Evolutionary conservation across 768 basidiomycete species (phyloP).

Genomic region (Arthromyces matolae): DNA sequence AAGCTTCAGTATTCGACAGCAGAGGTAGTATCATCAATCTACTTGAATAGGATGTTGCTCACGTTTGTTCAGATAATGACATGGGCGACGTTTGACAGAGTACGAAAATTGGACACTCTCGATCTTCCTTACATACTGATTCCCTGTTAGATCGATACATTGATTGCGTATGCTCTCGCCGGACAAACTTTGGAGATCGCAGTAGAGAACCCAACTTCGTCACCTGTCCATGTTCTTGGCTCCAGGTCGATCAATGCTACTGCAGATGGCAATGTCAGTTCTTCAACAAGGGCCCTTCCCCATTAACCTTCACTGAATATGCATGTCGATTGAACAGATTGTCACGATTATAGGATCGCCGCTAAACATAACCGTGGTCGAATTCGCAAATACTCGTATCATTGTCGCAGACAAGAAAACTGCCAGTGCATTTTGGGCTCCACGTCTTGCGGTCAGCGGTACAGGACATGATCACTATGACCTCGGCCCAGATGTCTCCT

Average conservation of each 20-base stretch:
- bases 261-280: slow-evolving; percentile 15
- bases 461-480: slow-evolving; percentile 26
- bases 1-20: slow-evolving; percentile 61
- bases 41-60: background rate
- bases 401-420: slow-evolving; percentile 57
- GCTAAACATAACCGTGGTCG: slow-evolving; percentile 31
- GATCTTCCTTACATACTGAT: background rate
- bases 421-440: slow-evolving; percentile 60
- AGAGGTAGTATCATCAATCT: slow-evolving; percentile 30
- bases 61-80: slow-evolving; percentile 28
- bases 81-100: slow-evolving; percentile 36
- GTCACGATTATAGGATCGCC: slow-evolving; percentile 44
- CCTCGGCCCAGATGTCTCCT: slow-evolving; percentile 22
- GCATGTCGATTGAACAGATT: no score
- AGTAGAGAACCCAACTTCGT: slow-evolving; percentile 8
- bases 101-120: background rate
- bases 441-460: slow-evolving; percentile 35
- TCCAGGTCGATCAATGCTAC: slow-evolving; percentile 21
- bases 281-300: no score
- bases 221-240: slow-evolving; percentile 15
- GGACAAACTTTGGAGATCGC: slow-evolving; percentile 33
- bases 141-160: slow-evolving; percentile 24
- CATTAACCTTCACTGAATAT: no score
- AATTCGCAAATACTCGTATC: slow-evolving; percentile 44
- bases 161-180: slow-evolving; percentile 35